Conservation (phyloP, 495 filamentous ascomycete species). For the Cladorrhinum samala region DNA sequence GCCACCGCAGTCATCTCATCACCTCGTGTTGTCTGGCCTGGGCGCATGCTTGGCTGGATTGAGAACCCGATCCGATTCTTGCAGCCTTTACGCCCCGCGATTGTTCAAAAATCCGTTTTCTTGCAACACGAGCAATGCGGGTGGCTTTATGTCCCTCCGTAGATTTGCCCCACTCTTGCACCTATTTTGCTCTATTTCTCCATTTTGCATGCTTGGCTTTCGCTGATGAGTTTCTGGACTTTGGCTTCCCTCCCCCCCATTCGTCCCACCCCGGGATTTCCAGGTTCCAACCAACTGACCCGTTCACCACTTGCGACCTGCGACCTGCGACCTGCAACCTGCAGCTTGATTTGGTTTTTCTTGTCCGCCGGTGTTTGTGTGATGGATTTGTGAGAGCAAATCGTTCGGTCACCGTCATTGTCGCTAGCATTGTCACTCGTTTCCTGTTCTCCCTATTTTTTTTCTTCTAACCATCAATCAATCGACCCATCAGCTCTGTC, state of each 20-base stretch:
- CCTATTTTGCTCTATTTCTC: too few species aligned
- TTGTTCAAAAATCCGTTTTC: too few species aligned
- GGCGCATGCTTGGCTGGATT: not conserved
- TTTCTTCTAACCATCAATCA: not conserved
- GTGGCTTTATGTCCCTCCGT: too few species aligned
- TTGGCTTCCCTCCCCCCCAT: not conserved
- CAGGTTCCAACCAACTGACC: not conserved
- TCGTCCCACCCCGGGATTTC: not conserved
- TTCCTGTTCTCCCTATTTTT: not conserved
- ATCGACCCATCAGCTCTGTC: too few species aligned
- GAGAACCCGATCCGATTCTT: too few species aligned
- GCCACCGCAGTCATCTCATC: not conserved
- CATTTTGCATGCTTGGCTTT: not conserved
- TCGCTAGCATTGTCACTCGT: constrained; percentile 1
- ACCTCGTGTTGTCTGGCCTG: not conserved
- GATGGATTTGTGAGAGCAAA: not conserved
- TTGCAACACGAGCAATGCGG: too few species aligned
- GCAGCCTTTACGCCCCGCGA: not conserved
- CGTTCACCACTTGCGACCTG: too few species aligned
- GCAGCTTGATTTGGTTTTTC: not conserved
- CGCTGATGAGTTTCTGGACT: not conserved
- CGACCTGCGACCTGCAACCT: too few species aligned
- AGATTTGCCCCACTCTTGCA: too few species aligned
- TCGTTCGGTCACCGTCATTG: not conserved
- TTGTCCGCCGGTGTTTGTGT: not conserved